Percentiles rank a stretch among this genome's conserved stretches.
These are phyloP conservation scores for Jackrogersella minutella DNA, from an alignment of 495 filamentous ascomycete genomes.

Conservation along the genomic window DNA sequence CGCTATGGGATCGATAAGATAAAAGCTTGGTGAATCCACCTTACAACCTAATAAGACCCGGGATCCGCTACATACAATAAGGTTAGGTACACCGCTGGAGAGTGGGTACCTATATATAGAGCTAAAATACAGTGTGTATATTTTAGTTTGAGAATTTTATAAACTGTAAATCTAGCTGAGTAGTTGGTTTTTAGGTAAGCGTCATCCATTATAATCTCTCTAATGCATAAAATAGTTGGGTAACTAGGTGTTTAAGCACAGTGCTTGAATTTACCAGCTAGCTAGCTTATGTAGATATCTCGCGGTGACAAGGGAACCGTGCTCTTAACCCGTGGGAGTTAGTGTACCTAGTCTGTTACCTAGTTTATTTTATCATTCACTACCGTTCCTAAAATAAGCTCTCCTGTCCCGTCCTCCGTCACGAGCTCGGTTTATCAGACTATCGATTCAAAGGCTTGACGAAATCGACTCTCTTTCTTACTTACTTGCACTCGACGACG, in stretches of 20 bases:
- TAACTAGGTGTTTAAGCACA: background rate
- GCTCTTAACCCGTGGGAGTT: background rate
- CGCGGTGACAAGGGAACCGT: background rate
- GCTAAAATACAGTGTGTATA: background rate
- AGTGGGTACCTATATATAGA: background rate
- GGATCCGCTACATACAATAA: too few species aligned
- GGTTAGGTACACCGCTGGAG: background rate
- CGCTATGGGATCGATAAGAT: slow-evolving; percentile 48
- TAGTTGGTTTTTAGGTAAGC: background rate
- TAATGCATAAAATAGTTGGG: too few species aligned
- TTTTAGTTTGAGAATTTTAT: background rate
- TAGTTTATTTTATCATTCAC: background rate
- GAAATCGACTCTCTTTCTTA: too few species aligned
- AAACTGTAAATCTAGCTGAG: background rate
- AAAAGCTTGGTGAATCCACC: slow-evolving; percentile 27
- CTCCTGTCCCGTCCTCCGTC: slow-evolving; percentile 1
- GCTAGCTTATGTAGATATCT: background rate
- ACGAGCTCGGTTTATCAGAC: background rate
- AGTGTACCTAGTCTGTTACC: background rate
- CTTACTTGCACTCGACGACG: too few species aligned
- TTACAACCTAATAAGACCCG: too few species aligned
- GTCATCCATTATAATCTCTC: background rate
- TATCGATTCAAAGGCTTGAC: background rate
- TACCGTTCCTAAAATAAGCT: background rate
- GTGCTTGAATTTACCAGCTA: background rate